Evolutionary conservation across 257 asterid genomes (phyloP), one percentile per base, ranked within the genome.

Genomic region (Solanum virginianum): DNA sequence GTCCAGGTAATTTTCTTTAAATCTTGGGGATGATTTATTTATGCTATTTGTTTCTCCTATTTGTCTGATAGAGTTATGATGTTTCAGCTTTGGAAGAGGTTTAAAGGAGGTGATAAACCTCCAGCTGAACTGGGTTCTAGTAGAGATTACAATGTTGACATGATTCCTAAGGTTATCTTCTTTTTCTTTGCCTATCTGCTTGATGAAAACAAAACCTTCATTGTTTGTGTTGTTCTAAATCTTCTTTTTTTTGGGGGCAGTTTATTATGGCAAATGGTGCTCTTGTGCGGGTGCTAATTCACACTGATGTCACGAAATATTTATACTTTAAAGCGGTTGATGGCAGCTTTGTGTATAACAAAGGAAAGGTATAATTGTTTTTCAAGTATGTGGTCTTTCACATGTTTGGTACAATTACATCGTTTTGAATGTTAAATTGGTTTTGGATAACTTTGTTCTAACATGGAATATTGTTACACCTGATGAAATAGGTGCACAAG

Each of bases 231-330:
- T 79, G 18, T 79, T 79, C 12, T 79, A 53, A 79, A 26, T 17
- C 17, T 17, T 4, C 54, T 54, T 20, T 53, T 53, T 79, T 69
- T 66, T 32, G 13, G 82, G 49, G 51, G 39, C 93, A 96, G 99
- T 96, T 89, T 90, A 96, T 96, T 68, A 94, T 96, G 99, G 99
- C 99, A 84, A 96, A 96, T 89, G 98, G 99, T 88, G 93, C 89
- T 71, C 97, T 96, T 85, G 98, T 96, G 80, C 94, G 98, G 54
- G 95, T 94, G 85, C 97, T 96, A 82, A 96, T 96, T 89, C 99
- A 96, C 82, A 95, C 98, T 10, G 94, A 94, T 87, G 99, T 96
- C 45, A 96, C 99, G 3, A 96, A 96, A 86, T 96, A 96, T 90
- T 86, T 96, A 90, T 91, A 86, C 89, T 96, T 96, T 89, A 96